Evolutionary conservation across 495 filamentous ascomycete genomes (phyloP), one percentile per base, ranked within the genome.

Genomic region (Talaromyces liani): DNA sequence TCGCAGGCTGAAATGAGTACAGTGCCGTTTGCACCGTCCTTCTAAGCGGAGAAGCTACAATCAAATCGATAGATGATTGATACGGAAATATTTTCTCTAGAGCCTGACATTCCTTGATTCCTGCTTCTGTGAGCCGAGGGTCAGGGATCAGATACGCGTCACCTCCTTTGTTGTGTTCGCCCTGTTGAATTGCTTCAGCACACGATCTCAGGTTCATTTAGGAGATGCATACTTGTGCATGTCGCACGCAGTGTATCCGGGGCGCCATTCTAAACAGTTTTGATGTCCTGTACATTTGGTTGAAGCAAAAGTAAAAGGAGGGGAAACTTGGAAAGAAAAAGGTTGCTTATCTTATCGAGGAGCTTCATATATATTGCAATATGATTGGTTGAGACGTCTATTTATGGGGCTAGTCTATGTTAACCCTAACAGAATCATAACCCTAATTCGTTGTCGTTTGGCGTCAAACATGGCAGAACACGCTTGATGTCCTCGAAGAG

Each of bases 141-240:
- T 98, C 93, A 16, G 69, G 86, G 53, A 96, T 79, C 63, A 77
- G 71, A 69, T 94, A 87, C 77, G 92, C 91, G 41, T 77, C 84
- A 16, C 69, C 67, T 63, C 67, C 79, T 69, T 94, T 83, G 78
- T 98, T 97, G 80, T 97, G 93, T 68, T 84, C 79, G 72, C 91
- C 92, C 80, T 95, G 81, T 64, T 73, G 9, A 22, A 59, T 41
- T n/a, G 51, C 27, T n/a, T 64, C 25, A 60, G 34, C n/a, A n/a
- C 45, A n/a, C 33, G 31, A 33, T 53, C 31, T 63, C 74, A n/a
- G n/a, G 56, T 27, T 39, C 41, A 56, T 12, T 33, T 24, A 29
- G 22, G 16, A 12, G 24, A 45, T 62, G 5, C 70, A 54, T 75
- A 81, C 80, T 71, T 83, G 80, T 57, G 80, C 81, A 70, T 84